Base-by-base conservation (phyloP, 768 basidiomycete genomes). In the Gloeopeniophorella convolvens region DNA sequence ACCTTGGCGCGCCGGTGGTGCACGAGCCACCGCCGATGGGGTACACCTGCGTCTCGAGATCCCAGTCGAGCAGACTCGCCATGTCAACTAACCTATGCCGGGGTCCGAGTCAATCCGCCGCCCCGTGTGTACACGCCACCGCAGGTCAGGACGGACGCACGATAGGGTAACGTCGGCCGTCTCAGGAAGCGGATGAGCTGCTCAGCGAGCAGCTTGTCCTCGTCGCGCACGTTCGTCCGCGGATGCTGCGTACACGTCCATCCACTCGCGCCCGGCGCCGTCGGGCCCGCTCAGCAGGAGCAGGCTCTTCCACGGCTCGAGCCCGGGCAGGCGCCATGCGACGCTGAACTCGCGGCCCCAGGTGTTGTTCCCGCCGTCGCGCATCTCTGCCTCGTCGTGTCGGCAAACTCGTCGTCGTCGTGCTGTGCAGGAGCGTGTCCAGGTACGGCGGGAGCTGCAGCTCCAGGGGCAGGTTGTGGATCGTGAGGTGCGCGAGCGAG, bases 261-360 rank as follows among this genome's bases (percentile, higher is more conserved):
- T 76, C 36, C 51, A 30, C 70, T 77, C 62, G 23, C 74, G 77
- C 10, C 45, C 47, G 13, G 73, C 72, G 13, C 75, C 68, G 15
- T 67, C 65, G n/a, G 70, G 28, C 59, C 77, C 69, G 45, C 90
- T 85, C 13, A 95, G 62, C 13, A 92, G 74, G 5, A 98, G 68
- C 13, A 98, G 64, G 18, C 89, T 86, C 62, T 96, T 96, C 95
- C 95, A 98, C 5, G 95, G 94, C 13, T 80, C 74, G 20, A 97
- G 73, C 15, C 77, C 68, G 8, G 86, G 82, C 2, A 91, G 69
- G 39, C 75, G 74, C 85, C 85, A 90, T 3, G 87, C 87, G 48
- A 80, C 71, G 58, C 74, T 72, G 65, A 88, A 73, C 46, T 83
- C 83, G 31, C 72, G 73, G 15, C 83, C 85, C 87, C 89, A 88